Conservation (phyloP, 2,329 filamentous ascomycete species). For the Colletotrichum sp. region DNA sequence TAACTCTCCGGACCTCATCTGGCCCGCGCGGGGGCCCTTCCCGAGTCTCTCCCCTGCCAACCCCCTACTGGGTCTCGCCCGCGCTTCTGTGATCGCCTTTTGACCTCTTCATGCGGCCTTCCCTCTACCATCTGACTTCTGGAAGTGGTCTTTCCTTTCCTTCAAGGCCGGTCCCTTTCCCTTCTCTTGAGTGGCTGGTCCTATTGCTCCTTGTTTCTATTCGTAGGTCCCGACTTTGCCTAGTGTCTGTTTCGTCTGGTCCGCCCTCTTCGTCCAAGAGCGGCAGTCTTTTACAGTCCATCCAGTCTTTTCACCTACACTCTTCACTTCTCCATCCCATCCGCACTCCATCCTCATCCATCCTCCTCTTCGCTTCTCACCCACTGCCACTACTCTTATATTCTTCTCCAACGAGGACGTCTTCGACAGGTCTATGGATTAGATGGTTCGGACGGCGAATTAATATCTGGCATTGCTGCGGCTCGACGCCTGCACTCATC, state of each 20-base stretch:
- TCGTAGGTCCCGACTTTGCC: constrained; percentile 32
- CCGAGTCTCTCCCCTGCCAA: constrained; percentile 16
- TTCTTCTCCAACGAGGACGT: not conserved
- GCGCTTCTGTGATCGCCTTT: constrained; percentile 23
- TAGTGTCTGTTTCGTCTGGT: constrained; percentile 50
- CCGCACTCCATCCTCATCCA: constrained; percentile 18
- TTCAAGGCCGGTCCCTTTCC: constrained; percentile 19
- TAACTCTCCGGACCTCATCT: constrained; percentile 32
- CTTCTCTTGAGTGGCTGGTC: constrained; percentile 35
- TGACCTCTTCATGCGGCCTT: constrained; percentile 20
- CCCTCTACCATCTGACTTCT: constrained; percentile 3
- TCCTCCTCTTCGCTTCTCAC: constrained; percentile 21
- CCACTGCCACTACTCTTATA: not conserved
- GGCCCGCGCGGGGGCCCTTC: constrained; percentile 34
- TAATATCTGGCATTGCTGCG: constrained; percentile 36
- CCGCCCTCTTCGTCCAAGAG: constrained; percentile 33
- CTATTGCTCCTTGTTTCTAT: constrained; percentile 37
- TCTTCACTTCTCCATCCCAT: constrained; percentile 27
- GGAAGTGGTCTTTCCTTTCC: constrained; percentile 6
- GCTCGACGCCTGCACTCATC: constrained; percentile 33
- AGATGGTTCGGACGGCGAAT: constrained; percentile 37
- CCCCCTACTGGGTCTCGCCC: constrained; percentile 20
- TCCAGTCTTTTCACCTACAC: constrained; percentile 26
- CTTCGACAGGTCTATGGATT: constrained; percentile 34
- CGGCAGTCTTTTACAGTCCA: constrained; percentile 9